phyloP scores from a whole-genome alignment of 2,329 filamentous ascomycete species.

The Monosporascus sp. region DNA sequence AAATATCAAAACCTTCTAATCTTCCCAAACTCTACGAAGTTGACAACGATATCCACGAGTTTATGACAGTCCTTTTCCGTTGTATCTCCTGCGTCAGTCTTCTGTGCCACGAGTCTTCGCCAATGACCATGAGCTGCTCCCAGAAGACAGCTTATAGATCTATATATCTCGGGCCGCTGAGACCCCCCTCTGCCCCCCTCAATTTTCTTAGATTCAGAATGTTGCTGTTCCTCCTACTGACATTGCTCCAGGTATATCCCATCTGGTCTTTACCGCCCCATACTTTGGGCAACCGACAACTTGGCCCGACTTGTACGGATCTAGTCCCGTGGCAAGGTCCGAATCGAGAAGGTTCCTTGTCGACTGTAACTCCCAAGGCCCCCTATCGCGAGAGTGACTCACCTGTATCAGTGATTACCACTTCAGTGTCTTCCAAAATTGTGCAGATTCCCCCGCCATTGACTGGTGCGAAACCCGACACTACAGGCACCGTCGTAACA shows the following conservation, averaged over 20 bases:
- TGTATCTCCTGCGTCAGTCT: conserved; percentile 1
- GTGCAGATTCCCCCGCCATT: conserved; percentile 29
- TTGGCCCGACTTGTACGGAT: background rate
- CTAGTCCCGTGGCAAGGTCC: conserved; percentile 2
- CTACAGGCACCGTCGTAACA: conserved; percentile 28
- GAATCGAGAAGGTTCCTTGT: conserved; percentile 12
- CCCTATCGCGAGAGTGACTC: conserved; percentile 18
- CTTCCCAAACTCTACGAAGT: background rate
- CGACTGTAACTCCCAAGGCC: conserved; percentile 6
- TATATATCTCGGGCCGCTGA: conserved; percentile 2
- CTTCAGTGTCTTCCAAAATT: conserved; percentile 23
- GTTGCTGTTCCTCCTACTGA: conserved; percentile 22
- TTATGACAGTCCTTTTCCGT: background rate
- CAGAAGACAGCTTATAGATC: conserved; percentile 2
- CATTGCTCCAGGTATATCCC: conserved; percentile 20
- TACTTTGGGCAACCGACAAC: conserved; percentile 2
- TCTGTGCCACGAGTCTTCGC: conserved; percentile 1
- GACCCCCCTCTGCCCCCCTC: background rate
- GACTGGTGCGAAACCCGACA: conserved; percentile 23
- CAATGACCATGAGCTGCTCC: background rate
- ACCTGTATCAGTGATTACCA: conserved; percentile 27
- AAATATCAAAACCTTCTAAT: background rate
- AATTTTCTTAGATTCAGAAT: conserved; percentile 11
- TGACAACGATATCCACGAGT: background rate
- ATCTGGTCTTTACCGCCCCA: conserved; percentile 14